phyloP scores from a whole-genome alignment of 305 asterid species.

The Fraxinus albicans region DNA sequence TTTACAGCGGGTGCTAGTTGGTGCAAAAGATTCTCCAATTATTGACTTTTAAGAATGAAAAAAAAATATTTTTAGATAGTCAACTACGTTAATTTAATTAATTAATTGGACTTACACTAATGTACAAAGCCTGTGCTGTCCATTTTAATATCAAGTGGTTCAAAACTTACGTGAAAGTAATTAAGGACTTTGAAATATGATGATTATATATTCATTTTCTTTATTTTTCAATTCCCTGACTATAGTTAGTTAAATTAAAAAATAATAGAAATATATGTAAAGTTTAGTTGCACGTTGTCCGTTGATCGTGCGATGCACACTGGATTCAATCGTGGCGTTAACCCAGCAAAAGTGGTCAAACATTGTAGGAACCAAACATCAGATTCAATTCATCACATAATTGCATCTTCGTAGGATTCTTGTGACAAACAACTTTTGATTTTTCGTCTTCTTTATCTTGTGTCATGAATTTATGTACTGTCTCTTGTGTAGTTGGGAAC shows the following conservation, averaged over 20 bases:
- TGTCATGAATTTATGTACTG: neutral
- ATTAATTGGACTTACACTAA: neutral
- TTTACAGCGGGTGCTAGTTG: neutral
- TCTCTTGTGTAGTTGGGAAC: neutral
- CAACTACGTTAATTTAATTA: neutral
- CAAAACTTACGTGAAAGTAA: neutral
- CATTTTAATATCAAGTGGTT: neutral
- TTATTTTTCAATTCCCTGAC: neutral
- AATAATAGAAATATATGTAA: neutral
- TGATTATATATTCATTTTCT: no score
- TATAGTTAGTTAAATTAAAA: no score
- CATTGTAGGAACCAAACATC: neutral
- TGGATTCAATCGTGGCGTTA: slow-evolving; percentile 38
- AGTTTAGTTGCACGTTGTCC: neutral
- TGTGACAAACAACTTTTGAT: neutral
- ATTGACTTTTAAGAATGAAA: neutral
- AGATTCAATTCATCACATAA: slow-evolving; percentile 18
- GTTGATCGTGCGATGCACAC: slow-evolving; percentile 18
- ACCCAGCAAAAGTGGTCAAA: slow-evolving; percentile 37
- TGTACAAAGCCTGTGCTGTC: neutral
- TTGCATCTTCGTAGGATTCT: slow-evolving; percentile 7
- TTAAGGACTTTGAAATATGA: neutral
- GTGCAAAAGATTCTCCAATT: neutral
- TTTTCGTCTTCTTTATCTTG: neutral
- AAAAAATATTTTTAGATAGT: neutral